Conservation (phyloP, 192 early-diverging fungal genomes). For the Coemansia reversa region DNA sequence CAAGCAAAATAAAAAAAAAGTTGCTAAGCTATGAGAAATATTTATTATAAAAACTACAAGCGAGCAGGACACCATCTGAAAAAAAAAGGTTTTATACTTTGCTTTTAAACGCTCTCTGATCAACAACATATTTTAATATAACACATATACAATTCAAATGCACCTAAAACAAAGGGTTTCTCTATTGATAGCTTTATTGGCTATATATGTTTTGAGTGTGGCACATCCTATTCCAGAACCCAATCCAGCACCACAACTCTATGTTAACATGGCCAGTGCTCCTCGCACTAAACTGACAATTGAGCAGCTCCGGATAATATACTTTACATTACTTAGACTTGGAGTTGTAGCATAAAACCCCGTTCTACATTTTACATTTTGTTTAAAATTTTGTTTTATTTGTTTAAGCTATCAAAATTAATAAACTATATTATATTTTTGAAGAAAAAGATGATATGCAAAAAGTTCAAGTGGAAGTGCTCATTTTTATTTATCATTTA, state of each 20-base stretch:
- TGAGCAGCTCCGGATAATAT: neutral
- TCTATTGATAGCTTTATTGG: neutral
- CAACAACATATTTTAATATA: neutral
- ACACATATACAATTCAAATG: neutral
- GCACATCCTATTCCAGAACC: constrained; percentile 9
- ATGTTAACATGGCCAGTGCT: constrained; percentile 4
- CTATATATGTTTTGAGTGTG: neutral
- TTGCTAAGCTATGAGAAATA: neutral
- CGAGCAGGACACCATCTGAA: neutral
- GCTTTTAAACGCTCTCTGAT: neutral
- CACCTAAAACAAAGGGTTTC: neutral
- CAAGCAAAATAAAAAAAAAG: neutral
- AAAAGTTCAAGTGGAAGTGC: too few relatives aligned
- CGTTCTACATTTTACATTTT: neutral
- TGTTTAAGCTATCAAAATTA: neutral
- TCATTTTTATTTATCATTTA: too few relatives aligned
- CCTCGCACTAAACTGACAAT: neutral
- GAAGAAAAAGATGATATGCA: too few relatives aligned
- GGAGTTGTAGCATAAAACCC: neutral
- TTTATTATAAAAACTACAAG: neutral
- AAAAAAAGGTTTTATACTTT: neutral
- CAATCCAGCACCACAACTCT: constrained; percentile 4
- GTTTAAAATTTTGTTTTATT: neutral
- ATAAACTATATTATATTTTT: neutral
- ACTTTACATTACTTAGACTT: neutral